Base-by-base conservation (phyloP, 371 early-diverging fungal species). In the Rhizopus stolonifer region DNA sequence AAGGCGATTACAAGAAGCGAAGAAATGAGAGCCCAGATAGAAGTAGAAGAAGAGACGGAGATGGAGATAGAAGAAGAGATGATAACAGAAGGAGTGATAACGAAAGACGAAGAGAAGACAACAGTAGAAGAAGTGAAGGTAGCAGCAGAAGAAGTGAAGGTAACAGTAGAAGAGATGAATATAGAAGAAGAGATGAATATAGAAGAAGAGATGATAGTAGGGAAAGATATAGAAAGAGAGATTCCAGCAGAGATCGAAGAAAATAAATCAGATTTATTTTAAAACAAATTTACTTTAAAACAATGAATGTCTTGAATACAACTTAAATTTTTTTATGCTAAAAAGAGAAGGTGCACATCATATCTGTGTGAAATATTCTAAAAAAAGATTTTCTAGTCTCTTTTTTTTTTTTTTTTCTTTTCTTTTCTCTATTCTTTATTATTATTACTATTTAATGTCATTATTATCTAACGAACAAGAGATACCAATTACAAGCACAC, bases 21-120 rank as follows among this genome's bases (percentile, higher is more conserved):
- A 61, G 36, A 36, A 40, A 46, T 51, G 54, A 60, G n/a, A 66
- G 70, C 55, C 4, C 14, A 3, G 36, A 36, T 36, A 36, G 36
- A 36, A 52, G 71, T 64, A 44, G 76, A 62, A 53, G 72, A 48
- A 46, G 73, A 49, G 56, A 71, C 7, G 56, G 62, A 24, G 67
- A 64, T 38, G 65, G 54, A 15, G 52, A 64, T 22, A 56, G 61
- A 29, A 49, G 55, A 17, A 26, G 49, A 10, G 50, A 57, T 14
- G 59, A 54, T 19, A 40, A 46, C 13, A 38, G 60, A 14, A 42
- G 54, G n/a, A 55, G 45, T 9, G 13, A 43, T 53, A 23, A 52
- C 60, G 61, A 66, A 33, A 42, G 52, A n/a, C n/a, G n/a, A 14
- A 21, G 46, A 15, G 45, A 60, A 24, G 64, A 55, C n/a, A 11